Percentiles rank a stretch among this genome's conserved stretches.
phyloP scores from a whole-genome alignment of 768 basidiomycete species.

The Calvatia gigantea region DNA sequence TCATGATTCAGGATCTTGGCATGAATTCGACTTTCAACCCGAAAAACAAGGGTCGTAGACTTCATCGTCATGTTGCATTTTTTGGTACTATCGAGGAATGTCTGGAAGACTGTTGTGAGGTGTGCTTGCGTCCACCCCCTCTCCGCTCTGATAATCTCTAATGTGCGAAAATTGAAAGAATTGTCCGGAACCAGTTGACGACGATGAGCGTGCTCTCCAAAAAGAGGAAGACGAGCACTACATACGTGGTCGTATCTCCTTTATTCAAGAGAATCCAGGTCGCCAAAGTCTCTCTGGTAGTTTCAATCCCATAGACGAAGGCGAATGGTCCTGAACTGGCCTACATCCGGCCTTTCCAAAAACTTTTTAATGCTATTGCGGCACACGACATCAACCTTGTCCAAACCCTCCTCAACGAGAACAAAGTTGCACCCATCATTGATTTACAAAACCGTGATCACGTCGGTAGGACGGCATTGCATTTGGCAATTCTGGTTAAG shows the following conservation, averaged over 20 bases:
- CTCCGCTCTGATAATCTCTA: background rate
- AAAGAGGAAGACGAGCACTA: conserved; percentile 50
- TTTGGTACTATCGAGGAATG: conserved; percentile 62
- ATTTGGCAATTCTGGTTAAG: conserved; percentile 49
- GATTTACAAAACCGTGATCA: conserved; percentile 56
- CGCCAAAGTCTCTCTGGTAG: conserved; percentile 60
- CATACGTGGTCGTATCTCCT: conserved; percentile 53
- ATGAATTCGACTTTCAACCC: conserved; percentile 67
- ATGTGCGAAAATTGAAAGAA: conserved; percentile 25
- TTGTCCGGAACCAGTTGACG: conserved; percentile 53
- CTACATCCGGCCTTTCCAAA: conserved; percentile 51
- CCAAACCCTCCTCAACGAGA: conserved; percentile 32
- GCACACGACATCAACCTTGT: conserved; percentile 30
- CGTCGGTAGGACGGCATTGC: conserved; percentile 58
- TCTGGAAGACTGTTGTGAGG: conserved; percentile 62
- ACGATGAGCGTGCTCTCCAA: conserved; percentile 52
- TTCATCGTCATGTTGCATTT: conserved; percentile 65
- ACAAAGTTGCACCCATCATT: conserved; percentile 29
- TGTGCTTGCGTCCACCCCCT: conserved; percentile 16
- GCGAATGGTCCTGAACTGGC: conserved; percentile 63
- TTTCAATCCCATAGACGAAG: conserved; percentile 65
- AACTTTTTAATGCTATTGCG: conserved; percentile 53
- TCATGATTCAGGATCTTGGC: conserved; percentile 41
- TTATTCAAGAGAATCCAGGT: conserved; percentile 60
- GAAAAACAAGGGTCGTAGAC: conserved; percentile 54